Percentiles rank a stretch among this genome's conserved stretches.
phyloP scores from a whole-genome alignment of 1,284 basidiomycete genomes.

The Ceratobasidium sp. region DNA sequence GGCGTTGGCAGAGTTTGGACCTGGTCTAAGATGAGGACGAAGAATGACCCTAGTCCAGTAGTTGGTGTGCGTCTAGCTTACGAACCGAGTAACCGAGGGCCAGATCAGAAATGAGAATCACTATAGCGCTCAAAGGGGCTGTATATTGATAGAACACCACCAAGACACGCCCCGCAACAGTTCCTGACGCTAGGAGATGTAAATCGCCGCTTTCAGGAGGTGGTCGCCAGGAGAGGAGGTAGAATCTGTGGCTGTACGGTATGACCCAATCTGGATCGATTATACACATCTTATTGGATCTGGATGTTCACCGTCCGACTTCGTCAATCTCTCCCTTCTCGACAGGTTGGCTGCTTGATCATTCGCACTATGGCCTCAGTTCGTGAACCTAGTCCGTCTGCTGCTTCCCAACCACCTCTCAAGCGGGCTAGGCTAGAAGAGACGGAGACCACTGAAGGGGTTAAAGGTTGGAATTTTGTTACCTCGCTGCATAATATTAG shows the following conservation, averaged over 20 bases:
- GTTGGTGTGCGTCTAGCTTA: not conserved
- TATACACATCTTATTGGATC: not conserved
- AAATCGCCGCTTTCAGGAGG: not conserved
- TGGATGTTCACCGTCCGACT: constrained; percentile 21
- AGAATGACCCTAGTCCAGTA: constrained; percentile 16
- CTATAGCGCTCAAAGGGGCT: not conserved
- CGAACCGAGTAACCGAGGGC: constrained; percentile 9
- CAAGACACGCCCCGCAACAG: not conserved
- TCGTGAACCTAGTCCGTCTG: constrained; percentile 3
- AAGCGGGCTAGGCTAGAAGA: constrained; percentile 29
- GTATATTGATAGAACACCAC: not conserved
- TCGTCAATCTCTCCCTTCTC: constrained; percentile 19
- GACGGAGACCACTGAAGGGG: constrained; percentile 1
- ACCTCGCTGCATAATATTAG: not conserved
- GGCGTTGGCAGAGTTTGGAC: not conserved
- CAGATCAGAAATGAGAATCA: not conserved
- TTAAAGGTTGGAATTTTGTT: constrained; percentile 3
- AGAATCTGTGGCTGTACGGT: not conserved
- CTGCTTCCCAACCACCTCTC: constrained; percentile 14
- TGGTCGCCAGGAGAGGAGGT: not conserved
- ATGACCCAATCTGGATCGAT: not conserved
- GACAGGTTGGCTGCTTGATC: not conserved
- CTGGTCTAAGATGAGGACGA: constrained; percentile 7
- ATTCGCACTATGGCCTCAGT: constrained; percentile 10
- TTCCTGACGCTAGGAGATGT: not conserved